Evolutionary conservation across 768 basidiomycete genomes (phyloP).

Genomic region (Amanita subjunquillea): DNA sequence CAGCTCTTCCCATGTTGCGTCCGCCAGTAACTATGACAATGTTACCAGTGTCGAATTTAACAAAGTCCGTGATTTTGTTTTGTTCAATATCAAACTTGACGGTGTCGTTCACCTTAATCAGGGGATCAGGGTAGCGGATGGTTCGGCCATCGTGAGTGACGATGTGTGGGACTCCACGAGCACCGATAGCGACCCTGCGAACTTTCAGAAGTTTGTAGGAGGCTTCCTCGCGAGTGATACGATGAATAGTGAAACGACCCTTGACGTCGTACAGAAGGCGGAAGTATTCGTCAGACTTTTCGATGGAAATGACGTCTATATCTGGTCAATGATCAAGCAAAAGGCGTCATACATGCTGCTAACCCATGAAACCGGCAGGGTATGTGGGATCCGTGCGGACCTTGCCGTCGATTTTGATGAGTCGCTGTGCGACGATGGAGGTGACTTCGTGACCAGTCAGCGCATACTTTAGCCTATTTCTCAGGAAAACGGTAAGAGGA

Average conservation of each 20-base stretch:
- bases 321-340: not conserved
- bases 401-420: conserved; percentile 98
- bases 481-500: conserved; percentile 93
- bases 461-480: conserved; percentile 99
- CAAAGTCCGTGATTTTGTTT: conserved; percentile 84
- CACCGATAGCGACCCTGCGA: conserved; percentile 81
- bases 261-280: conserved; percentile 99
- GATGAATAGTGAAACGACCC: conserved; percentile 99
- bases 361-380: conserved; percentile 97
- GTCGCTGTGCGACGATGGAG: conserved; percentile 87
- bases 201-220: conserved; percentile 96
- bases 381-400: conserved; percentile 96
- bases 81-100: conserved; percentile 95
- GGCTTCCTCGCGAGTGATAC: conserved; percentile 96
- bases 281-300: conserved; percentile 99
- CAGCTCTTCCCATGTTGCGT: conserved; percentile 98
- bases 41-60: conserved; percentile 97
- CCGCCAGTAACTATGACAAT: conserved; percentile 97
- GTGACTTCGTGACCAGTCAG: conserved; percentile 94
- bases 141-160: conserved; percentile 99
- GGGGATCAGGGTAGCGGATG: conserved; percentile 97
- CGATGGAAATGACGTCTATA: conserved; percentile 89
- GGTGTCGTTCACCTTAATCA: conserved; percentile 93
- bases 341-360: conserved; percentile 16
- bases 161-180: conserved; percentile 90